Percentiles rank a stretch among this genome's conserved stretches.
Conservation (phyloP, 2,329 filamentous ascomycete genomes). For the Cordyceps fumosorosea region DNA sequence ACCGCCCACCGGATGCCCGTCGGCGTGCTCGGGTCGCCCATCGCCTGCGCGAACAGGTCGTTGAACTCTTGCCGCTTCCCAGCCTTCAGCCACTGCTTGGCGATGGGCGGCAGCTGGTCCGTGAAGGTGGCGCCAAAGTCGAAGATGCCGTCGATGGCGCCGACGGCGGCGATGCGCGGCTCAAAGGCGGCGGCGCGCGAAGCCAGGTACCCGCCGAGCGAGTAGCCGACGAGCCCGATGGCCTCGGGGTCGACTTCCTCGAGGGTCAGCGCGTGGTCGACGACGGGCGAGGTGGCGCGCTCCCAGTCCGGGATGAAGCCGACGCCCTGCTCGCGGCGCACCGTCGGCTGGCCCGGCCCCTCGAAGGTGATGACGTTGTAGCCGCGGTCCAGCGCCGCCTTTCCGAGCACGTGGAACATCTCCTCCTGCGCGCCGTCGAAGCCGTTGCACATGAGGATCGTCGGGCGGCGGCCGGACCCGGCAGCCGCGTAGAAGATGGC, state of each 20-base stretch:
- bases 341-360: slow-evolving; percentile 37
- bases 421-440: slow-evolving; percentile 40
- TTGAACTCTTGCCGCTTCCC: slow-evolving; percentile 19
- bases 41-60: slow-evolving; percentile 9
- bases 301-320: slow-evolving; percentile 42
- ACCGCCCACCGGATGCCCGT: slow-evolving; percentile 20
- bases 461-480: slow-evolving; percentile 24
- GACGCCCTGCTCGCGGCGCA: slow-evolving; percentile 33
- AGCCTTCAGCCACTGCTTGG: slow-evolving; percentile 12
- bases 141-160: slow-evolving; percentile 34
- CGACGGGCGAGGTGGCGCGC: slow-evolving; percentile 31
- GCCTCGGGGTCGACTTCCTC: slow-evolving; percentile 24
- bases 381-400: slow-evolving; percentile 30
- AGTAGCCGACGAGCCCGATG: slow-evolving; percentile 33
- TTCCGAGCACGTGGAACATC: slow-evolving; percentile 30
- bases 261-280: slow-evolving; percentile 29
- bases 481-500: slow-evolving; percentile 28
- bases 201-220: slow-evolving; percentile 35
- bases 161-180: slow-evolving; percentile 33
- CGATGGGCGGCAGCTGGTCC: slow-evolving; percentile 9
- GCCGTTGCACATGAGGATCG: slow-evolving; percentile 35
- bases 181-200: slow-evolving; percentile 38
- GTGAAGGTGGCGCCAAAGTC: slow-evolving; percentile 19
- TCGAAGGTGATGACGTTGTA: slow-evolving; percentile 39
- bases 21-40: slow-evolving; percentile 3